phyloP scores from a whole-genome alignment of 176 grass and related monocot genomes.

The Tuctoria greenei region DNA sequence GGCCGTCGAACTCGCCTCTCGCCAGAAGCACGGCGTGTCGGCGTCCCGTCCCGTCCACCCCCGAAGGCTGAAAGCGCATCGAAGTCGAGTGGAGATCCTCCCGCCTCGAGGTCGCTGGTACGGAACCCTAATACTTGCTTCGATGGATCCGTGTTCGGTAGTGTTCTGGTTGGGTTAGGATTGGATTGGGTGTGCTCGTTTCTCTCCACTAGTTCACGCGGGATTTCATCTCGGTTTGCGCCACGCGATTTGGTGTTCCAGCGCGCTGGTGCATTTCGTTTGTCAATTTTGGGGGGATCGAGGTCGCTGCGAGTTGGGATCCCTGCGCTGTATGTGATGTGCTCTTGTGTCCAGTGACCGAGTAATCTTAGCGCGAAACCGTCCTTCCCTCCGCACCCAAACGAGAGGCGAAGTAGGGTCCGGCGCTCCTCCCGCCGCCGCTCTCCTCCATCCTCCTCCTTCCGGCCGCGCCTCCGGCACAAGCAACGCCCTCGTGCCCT shows the following conservation, averaged over 20 bases:
- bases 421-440: no score
- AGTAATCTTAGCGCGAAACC: not conserved
- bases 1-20: not conserved
- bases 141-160: not conserved
- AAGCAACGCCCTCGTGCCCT: not conserved
- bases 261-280: not conserved
- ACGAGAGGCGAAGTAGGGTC: no score
- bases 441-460: not conserved
- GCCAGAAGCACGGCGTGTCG: not conserved
- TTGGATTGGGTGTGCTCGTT: not conserved
- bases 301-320: no score
- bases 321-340: no score
- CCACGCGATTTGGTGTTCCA: not conserved
- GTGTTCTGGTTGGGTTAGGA: not conserved
- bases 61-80: not conserved
- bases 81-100: not conserved
- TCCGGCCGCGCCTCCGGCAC: not conserved
- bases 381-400: not conserved
- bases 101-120: not conserved
- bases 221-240: not conserved
- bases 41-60: no score
- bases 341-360: no score
- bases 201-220: not conserved
- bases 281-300: no score
- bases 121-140: not conserved